Evolutionary conservation across 129 eudicot genomes (phyloP).

Genomic region (Rutidosis leptorrhynchoides): DNA sequence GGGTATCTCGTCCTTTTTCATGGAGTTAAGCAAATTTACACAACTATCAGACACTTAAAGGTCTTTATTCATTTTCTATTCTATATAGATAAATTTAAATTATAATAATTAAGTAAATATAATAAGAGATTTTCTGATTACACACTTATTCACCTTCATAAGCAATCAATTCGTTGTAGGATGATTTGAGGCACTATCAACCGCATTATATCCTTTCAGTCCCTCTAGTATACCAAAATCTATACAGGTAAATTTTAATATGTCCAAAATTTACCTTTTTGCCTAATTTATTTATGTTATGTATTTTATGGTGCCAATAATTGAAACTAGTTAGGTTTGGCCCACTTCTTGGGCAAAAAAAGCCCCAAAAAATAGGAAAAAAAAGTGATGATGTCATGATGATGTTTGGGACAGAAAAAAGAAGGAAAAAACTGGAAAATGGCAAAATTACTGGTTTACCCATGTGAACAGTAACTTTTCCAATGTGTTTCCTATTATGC

Average conservation of each 20-base stretch:
- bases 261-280: not conserved
- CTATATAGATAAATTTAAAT: too few relatives aligned
- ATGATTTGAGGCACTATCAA: slow-evolving; percentile 3
- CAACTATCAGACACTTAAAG: slow-evolving; percentile 65
- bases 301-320: not conserved
- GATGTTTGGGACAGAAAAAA: too few relatives aligned
- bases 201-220: slow-evolving; percentile 3
- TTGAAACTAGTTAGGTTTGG: too few relatives aligned
- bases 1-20: slow-evolving; percentile 69
- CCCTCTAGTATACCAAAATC: slow-evolving; percentile 5
- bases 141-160: slow-evolving; percentile 12
- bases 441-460: not conserved
- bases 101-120: too few relatives aligned
- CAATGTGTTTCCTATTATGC: slow-evolving; percentile 29
- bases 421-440: too few relatives aligned
- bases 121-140: slow-evolving; percentile 3
- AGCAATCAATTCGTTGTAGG: slow-evolving; percentile 40
- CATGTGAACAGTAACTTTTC: not conserved
- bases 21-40: slow-evolving; percentile 81
- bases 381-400: too few relatives aligned
- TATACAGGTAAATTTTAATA: not conserved
- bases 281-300: not conserved
- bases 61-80: too few relatives aligned
- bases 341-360: too few relatives aligned
- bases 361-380: too few relatives aligned